phyloP scores from a whole-genome alignment of 345 rosid species.

The Lumnitzera littorea region DNA sequence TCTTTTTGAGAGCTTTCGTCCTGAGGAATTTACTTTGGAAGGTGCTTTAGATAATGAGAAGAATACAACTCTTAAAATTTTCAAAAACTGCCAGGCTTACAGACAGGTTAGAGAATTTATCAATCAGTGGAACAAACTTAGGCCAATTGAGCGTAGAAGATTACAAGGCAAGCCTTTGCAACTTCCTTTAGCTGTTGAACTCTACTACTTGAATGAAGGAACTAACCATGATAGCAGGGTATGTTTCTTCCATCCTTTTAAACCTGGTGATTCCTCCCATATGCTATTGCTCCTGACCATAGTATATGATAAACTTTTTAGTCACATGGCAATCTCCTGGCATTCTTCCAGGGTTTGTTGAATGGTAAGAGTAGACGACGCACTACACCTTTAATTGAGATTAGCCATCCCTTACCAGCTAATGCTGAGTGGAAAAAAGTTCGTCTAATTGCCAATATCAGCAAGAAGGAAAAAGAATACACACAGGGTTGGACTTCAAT shows the following conservation, averaged over 20 bases:
- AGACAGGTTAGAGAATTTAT: constrained; percentile 48
- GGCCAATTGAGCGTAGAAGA: constrained; percentile 74
- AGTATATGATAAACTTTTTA: constrained; percentile 2
- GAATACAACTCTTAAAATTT: constrained; percentile 22
- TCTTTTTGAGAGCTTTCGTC: constrained; percentile 66
- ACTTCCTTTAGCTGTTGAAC: constrained; percentile 74
- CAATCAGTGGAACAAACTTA: constrained; percentile 69
- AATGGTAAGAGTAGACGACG: constrained; percentile 87
- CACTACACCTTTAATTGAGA: constrained; percentile 55
- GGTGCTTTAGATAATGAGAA: constrained; percentile 13
- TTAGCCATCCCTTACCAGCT: constrained; percentile 65
- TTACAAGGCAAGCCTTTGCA: constrained; percentile 82
- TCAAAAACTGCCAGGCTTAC: constrained; percentile 26
- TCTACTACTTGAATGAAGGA: constrained; percentile 81
- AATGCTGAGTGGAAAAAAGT: constrained; percentile 72
- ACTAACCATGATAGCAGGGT: constrained; percentile 59
- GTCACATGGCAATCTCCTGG: constrained; percentile 10
- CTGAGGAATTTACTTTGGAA: constrained; percentile 60
- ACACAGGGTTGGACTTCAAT: constrained; percentile 70
- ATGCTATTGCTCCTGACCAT: not conserved
- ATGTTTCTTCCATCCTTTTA: constrained; percentile 11
- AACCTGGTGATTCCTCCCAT: not conserved
- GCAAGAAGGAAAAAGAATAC: constrained; percentile 66
- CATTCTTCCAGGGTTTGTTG: constrained; percentile 63
- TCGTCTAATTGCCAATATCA: constrained; percentile 35